Base-by-base conservation (phyloP, 169 alveolate genomes). In the Pseudocohnilembus persalinus region DNA sequence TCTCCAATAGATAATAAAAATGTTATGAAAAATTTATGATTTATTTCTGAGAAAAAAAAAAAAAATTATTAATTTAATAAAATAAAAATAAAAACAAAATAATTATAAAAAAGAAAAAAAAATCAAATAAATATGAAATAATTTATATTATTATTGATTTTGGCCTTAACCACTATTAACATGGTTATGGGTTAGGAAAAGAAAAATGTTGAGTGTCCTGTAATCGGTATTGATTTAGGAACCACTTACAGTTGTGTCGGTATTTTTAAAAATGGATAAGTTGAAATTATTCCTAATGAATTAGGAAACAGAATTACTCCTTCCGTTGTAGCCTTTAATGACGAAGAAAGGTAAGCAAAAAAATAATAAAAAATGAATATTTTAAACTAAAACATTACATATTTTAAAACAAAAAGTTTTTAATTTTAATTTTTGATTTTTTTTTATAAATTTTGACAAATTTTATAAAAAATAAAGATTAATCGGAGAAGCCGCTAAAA, bases 201-300 rank as follows among this genome's bases (percentile, higher is more conserved):
- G 84, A 81, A 89, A 49, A 89, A 81, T 49, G 88, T 77, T 64
- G 91, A 97, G 85, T 98, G 99, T 65, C 99, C 99, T 27, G 99
- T 98, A 34, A 96, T 98, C 76, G 99, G 99, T 81, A 99, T 99
- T 68, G 99, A 98, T 95, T 93, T 98, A 88, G 99, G 99, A 35
- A 99, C 99, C 0, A 99, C 99, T 31, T 98, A 97, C 93, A 95
- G 99, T 35, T 98, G 99, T 93, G 99, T 99, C 33, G 99, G 99
- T 72, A 97, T 98, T 84, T 98, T 98, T 97, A 95, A 97, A 92
- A 98, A 98, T 88, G 99, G 99, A 31, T 94, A 99, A 83, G 99
- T 98, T 0, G 99, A 98, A 92, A 98, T 99, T 89, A 97, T 98
- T 92, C 99, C 99, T 75, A 97, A 91, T 82, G 95, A 91, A 76